Evolutionary conservation across 1,284 basidiomycete species (phyloP), one percentile per base, ranked within the genome.

Genomic region (Trichosporon inkin): DNA sequence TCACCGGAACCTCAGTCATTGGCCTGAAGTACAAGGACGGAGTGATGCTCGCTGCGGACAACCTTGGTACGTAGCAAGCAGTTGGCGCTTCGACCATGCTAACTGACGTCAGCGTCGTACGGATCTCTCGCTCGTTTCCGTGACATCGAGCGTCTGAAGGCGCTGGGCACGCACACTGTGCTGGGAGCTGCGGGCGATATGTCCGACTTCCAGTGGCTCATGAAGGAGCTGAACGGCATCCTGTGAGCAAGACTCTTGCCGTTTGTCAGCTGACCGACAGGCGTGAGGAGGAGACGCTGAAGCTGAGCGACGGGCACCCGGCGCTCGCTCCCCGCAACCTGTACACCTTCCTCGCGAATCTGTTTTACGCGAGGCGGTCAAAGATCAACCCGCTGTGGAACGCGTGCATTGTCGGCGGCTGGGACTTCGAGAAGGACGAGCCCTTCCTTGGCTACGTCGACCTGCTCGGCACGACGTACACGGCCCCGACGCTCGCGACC

Each of bases 21-120:
- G 96, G 89, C 6, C 82, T 99, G 76, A 90, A 90, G 78, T 99
- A 86, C 84, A 92, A 94, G 77, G 92, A 92, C 70, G 95, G 96
- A 2, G 87, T 99, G 67, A 97, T 99, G 92, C 87, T 99, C 81
- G 93, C 96, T n/a, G 92, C 96, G 36, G 95, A 99, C 82, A 98
- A 89, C 69, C 87, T 99, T 55, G 92, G 92, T 93, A 73, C 65
- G 67, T 68, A 8, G 35, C 14, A 34, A 13, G 5, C 17, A 16
- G 3, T 16, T 19, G 16, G 22, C n/a, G 10, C n/a, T 16, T 6
- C 17, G 34, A 17, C 16, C 44, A 8, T 7, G 28, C 24, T 20
- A 49, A 19, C 61, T 65, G 52, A 59, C 52, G 13, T n/a, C 67
- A 94, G 95, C 92, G 11, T 99, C 96, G 0, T 99, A 98, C 71